Evolutionary conservation across 2,329 filamentous ascomycete species (phyloP).

Genomic region (Aspergillus eucalypticola): DNA sequence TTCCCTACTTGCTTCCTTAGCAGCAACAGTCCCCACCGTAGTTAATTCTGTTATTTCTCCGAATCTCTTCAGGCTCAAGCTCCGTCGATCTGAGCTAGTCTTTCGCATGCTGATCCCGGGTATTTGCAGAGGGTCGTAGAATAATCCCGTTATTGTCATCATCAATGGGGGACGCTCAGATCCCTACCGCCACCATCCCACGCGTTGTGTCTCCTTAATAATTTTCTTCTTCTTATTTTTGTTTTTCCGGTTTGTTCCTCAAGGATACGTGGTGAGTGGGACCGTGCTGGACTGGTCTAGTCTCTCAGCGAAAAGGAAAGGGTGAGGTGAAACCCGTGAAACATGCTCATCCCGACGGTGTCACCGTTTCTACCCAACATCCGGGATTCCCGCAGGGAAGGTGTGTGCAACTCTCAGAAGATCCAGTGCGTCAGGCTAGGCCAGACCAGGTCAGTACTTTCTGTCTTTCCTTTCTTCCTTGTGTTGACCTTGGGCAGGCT

Average conservation of each 20-base stretch:
- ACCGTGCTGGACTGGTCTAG: no score
- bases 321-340: no score
- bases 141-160: no score
- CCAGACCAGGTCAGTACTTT: no score
- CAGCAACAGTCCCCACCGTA: background rate
- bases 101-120: no score
- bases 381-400: background rate
- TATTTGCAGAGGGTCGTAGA: no score
- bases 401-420: background rate
- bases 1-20: background rate
- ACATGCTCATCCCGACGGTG: background rate
- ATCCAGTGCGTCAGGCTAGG: background rate
- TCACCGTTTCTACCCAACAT: conserved; percentile 5
- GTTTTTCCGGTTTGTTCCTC: background rate
- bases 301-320: no score
- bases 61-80: background rate
- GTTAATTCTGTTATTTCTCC: background rate
- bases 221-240: background rate
- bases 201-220: background rate
- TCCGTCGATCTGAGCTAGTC: background rate
- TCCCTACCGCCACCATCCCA: background rate
- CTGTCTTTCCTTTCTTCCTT: no score
- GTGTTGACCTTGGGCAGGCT: no score
- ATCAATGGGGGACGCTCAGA: no score
- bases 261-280: no score